Evolutionary conservation across 306 rosid genomes (phyloP).

Genomic region (Cucurbita moschata): DNA sequence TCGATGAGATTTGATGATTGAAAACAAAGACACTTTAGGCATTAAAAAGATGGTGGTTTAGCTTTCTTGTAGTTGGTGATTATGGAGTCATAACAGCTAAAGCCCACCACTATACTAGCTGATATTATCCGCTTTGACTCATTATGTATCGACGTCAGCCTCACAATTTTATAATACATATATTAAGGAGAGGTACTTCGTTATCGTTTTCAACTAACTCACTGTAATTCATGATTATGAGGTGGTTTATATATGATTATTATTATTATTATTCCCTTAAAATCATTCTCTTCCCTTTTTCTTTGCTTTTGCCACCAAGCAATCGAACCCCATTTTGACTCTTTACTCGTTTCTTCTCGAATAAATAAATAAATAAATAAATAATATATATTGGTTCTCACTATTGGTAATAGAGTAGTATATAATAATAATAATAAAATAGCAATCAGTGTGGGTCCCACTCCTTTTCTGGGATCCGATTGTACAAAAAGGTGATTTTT

Average conservation of each 20-base stretch:
- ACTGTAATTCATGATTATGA: conserved; percentile 15
- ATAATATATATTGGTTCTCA: background rate
- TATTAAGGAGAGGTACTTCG: too few species aligned
- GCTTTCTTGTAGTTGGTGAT: too few species aligned
- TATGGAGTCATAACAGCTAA: too few species aligned
- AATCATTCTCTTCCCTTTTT: background rate
- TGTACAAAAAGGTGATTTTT: background rate
- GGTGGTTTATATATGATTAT: conserved; percentile 13
- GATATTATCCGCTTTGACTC: too few species aligned
- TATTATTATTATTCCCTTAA: background rate
- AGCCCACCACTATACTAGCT: too few species aligned
- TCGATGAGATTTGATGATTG: conserved; percentile 22
- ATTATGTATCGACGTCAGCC: too few species aligned
- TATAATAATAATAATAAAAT: too few species aligned
- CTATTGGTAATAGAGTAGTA: background rate
- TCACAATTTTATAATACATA: too few species aligned
- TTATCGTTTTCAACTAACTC: fast-evolving
- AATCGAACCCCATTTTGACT: conserved; percentile 21
- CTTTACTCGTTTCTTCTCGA: background rate
- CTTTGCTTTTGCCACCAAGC: conserved; percentile 16
- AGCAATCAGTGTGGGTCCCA: too few species aligned
- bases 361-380: too few species aligned
- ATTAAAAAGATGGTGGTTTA: background rate
- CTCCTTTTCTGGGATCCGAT: too few species aligned
- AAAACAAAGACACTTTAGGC: conserved; percentile 25